Evolutionary conservation across 768 basidiomycete species (phyloP), one percentile per base, ranked within the genome.

Genomic region (Russula dissimulans): DNA sequence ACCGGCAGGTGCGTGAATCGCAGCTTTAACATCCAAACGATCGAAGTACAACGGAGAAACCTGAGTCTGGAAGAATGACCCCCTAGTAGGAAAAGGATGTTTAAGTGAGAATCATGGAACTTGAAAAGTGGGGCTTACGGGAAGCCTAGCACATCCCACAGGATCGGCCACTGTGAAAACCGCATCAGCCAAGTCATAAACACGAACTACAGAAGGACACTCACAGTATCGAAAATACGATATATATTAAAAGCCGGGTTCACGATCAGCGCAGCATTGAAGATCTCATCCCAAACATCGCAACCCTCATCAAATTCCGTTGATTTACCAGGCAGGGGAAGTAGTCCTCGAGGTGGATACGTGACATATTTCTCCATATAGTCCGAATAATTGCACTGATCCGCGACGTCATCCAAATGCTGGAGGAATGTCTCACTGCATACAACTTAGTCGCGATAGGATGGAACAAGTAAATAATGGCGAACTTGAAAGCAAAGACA

Each of bases 241-340:
- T 90, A 91, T 7, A 88, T 77, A 64, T 90, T 78, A 74, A 90
- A 91, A 0, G 84, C 87, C 0, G 88, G 89, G 66, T 90, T 89
- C 64, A 86, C 72, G 3, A 71, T 55, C 22, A 87, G 63, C 0
- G 88, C 81, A 0, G 79, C 84, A 18, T 83, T 71, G 67, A 87
- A 82, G 55, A 90, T 83, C 39, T 75, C 71, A 29, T 80, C 77
- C 87, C 85, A 89, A 0, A 88, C 69, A 66, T 88, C 83, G 63
- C 89, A 90, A 18, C 79, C 83, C 8, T 64, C 68, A 36, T 78
- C 77, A 0, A 68, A 71, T 9, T 73, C 69, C 0, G 75, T 74
- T 0, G 80, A 80, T n/a, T 71, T 77, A 7, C 83, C 83, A 0
- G 88, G 87, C 0, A 90, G 76, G 15, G 88, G 88, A 22, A 91